Percentiles rank a stretch among this genome's conserved stretches.
Evolutionary conservation across 1,284 basidiomycete species (phyloP).

Genomic region (Trichosporon faecale): DNA sequence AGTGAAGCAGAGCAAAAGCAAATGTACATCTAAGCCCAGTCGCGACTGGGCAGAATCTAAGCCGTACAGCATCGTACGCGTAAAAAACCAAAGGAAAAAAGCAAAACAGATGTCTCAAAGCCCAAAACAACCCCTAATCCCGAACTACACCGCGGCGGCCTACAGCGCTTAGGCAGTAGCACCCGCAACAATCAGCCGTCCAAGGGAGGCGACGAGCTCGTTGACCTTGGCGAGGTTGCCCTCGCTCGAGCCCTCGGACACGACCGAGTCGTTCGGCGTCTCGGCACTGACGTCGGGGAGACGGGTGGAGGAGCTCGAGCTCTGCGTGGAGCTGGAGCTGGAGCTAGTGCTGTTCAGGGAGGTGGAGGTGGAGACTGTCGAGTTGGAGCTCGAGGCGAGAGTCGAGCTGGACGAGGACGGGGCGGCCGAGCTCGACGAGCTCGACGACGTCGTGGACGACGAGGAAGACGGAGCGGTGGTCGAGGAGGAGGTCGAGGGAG

Average conservation of each 20-base stretch:
- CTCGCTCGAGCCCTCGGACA: constrained; percentile 6
- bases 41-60: neutral
- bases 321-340: neutral
- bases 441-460: constrained; percentile 23
- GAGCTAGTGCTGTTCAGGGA: constrained; percentile 15
- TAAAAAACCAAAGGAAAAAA: constrained; percentile 2
- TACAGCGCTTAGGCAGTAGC: neutral
- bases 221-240: constrained; percentile 40
- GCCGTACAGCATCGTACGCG: neutral
- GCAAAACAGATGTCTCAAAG: neutral
- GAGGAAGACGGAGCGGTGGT: constrained; percentile 26
- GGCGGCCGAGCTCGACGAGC: neutral
- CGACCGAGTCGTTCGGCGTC: constrained; percentile 13
- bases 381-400: neutral
- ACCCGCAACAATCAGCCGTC: constrained; percentile 43
- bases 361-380: constrained; percentile 21
- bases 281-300: constrained; percentile 10
- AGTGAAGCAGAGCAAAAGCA: neutral
- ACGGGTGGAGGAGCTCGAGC: constrained; percentile 2
- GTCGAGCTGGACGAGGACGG: constrained; percentile 1
- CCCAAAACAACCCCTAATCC: neutral
- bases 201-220: constrained; percentile 39
- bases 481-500: constrained; percentile 21
- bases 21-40: neutral
- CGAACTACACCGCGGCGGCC: neutral